Percentiles rank a stretch among this genome's conserved stretches.
Evolutionary conservation across 257 asterid species (phyloP).

Genomic region (Solanum pimpinellifolium): DNA sequence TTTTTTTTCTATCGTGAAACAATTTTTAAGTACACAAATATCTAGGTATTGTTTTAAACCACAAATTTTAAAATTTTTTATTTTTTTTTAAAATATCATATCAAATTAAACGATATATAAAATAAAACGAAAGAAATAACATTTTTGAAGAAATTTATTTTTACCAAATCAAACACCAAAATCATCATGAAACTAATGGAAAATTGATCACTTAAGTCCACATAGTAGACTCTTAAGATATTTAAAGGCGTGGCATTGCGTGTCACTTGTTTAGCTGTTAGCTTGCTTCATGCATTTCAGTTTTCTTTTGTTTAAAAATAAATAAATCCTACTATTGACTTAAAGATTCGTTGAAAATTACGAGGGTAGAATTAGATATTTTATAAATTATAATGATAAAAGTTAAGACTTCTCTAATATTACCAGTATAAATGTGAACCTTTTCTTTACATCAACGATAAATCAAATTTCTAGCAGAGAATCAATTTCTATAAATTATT

Average conservation of each 20-base stretch:
- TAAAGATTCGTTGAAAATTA: not conserved
- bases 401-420: not conserved
- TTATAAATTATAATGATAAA: not conserved
- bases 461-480: not conserved
- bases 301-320: not conserved
- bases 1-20: fast-evolving
- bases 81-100: no score
- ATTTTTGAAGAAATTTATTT: no score
- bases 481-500: not conserved
- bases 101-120: no score
- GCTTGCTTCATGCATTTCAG: not conserved
- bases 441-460: not conserved
- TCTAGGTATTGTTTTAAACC: no score
- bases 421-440: not conserved
- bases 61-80: no score
- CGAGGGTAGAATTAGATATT: not conserved
- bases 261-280: not conserved
- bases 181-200: not conserved
- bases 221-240: not conserved
- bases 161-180: not conserved
- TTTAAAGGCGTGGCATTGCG: not conserved
- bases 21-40: no score
- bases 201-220: not conserved
- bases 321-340: not conserved
- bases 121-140: no score